Percentiles rank a stretch among this genome's conserved stretches.
These are phyloP conservation scores for Prunella vulgaris DNA, from an alignment of 257 asterid genomes.

Conservation along the genomic window DNA sequence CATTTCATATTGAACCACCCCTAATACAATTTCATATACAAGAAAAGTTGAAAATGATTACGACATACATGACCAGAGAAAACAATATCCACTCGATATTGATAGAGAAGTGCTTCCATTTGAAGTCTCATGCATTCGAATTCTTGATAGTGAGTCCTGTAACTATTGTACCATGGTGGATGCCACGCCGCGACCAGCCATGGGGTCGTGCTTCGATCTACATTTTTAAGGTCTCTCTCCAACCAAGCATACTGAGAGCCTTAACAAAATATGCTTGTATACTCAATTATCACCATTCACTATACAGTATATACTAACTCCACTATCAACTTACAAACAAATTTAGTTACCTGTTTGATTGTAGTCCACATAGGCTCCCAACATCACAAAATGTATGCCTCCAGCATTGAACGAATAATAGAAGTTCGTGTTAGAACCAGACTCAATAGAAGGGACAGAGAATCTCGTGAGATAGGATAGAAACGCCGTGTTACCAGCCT, in stretches of 20 bases:
- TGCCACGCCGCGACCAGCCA: slow-evolving; percentile 90
- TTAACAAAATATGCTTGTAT: slow-evolving; percentile 13
- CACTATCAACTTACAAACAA: slow-evolving; percentile 13
- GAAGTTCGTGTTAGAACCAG: slow-evolving; percentile 54
- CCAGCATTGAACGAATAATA: slow-evolving; percentile 89
- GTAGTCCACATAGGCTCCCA: slow-evolving; percentile 82
- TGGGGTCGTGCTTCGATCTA: slow-evolving; percentile 54
- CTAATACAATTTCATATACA: background rate
- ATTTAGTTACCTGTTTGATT: slow-evolving; percentile 47
- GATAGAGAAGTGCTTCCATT: slow-evolving; percentile 68
- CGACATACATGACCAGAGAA: slow-evolving; percentile 80
- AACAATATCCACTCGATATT: slow-evolving; percentile 59
- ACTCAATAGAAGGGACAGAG: slow-evolving; percentile 75
- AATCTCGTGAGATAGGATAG: slow-evolving; percentile 61
- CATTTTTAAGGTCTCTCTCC: slow-evolving; percentile 47
- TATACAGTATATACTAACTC: background rate
- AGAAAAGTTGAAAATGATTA: background rate
- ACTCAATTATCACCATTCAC: background rate
- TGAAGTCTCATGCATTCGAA: slow-evolving; percentile 87
- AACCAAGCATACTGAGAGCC: slow-evolving; percentile 84
- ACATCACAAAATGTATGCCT: slow-evolving; percentile 71
- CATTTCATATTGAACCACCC: background rate
- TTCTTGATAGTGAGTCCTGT: slow-evolving; percentile 83
- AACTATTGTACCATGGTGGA: slow-evolving; percentile 92
- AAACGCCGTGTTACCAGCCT: slow-evolving; percentile 46